Percentiles rank a stretch among this genome's conserved stretches.
Conservation (phyloP, 1,284 basidiomycete species). For the Fistulina hepatica region DNA sequence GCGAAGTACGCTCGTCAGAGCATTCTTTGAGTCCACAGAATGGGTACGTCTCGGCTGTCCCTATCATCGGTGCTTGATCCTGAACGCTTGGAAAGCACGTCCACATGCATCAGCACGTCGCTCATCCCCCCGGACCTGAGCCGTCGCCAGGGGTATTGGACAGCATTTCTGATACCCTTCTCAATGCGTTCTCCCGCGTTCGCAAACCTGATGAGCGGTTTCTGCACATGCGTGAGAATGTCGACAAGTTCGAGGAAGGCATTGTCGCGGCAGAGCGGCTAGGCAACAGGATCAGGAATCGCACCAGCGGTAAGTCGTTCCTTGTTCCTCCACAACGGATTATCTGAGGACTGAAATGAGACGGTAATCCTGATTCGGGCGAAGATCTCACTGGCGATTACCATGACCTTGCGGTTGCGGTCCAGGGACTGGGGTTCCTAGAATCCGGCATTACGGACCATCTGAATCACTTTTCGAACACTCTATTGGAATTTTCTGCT, state of each 20-base stretch:
- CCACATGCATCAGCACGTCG: conserved; percentile 89
- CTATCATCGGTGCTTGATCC: conserved; percentile 5
- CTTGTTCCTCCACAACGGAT: conserved; percentile 23
- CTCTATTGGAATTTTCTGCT: conserved; percentile 85
- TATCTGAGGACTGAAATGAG: conserved; percentile 75
- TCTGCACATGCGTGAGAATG: conserved; percentile 77
- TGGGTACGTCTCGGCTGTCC: conserved; percentile 58
- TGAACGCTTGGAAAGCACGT: conserved; percentile 51
- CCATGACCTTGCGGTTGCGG: conserved; percentile 89
- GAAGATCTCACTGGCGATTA: conserved; percentile 95
- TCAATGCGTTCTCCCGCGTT: conserved; percentile 92
- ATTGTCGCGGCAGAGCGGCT: conserved; percentile 73
- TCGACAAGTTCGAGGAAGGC: conserved; percentile 94
- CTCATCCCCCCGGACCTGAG: conserved; percentile 78
- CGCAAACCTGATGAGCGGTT: conserved; percentile 96
- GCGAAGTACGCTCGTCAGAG: conserved; percentile 77
- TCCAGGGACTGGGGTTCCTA: conserved; percentile 93
- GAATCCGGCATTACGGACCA: conserved; percentile 98
- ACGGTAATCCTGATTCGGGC: conserved; percentile 62
- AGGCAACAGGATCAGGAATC: conserved; percentile 61
- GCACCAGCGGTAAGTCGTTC: conserved; percentile 74
- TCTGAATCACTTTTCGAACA: conserved; percentile 91
- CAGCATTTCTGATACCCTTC: conserved; percentile 87
- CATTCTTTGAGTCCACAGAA: conserved; percentile 95
- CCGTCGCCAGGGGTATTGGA: conserved; percentile 78